phyloP scores from a whole-genome alignment of 1,284 basidiomycete species.

The Chiua sp. region DNA sequence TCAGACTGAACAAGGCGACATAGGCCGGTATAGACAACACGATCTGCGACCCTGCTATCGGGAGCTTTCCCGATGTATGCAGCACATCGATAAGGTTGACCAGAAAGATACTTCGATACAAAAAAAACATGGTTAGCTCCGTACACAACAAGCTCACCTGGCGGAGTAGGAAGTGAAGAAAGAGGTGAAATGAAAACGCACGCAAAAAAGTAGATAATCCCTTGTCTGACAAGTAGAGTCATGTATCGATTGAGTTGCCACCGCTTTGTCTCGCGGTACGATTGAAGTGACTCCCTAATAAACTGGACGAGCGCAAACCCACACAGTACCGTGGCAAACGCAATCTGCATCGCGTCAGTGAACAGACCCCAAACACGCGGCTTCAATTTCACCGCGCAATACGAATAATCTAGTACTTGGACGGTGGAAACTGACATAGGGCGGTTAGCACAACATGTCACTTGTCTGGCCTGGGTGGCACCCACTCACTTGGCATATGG shows the following conservation, averaged over 20 bases:
- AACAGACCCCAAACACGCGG: background rate
- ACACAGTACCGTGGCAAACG: constrained; percentile 9
- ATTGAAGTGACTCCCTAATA: background rate
- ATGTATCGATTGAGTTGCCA: background rate
- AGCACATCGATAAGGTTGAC: background rate
- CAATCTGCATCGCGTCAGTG: background rate
- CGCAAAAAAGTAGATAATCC: constrained; percentile 20
- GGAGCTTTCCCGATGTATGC: background rate
- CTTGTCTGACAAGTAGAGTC: background rate
- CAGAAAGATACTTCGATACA: background rate
- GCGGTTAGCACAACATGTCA: background rate
- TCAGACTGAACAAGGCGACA: background rate
- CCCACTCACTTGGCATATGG: background rate
- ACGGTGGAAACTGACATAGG: background rate
- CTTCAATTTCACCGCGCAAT: background rate
- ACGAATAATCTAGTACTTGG: background rate
- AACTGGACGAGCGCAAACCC: constrained; percentile 10
- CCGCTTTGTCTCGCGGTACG: background rate
- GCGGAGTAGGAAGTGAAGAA: no score
- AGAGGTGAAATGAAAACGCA: background rate
- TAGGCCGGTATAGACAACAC: background rate
- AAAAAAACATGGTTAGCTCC: background rate
- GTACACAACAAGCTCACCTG: background rate
- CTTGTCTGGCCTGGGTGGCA: background rate
- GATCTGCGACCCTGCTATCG: background rate